A percentile compares a stretch with the other conserved stretches of the same genome.
phyloP scores from a whole-genome alignment of 2,329 filamentous ascomycete species.

The Fusarium caatingaense region DNA sequence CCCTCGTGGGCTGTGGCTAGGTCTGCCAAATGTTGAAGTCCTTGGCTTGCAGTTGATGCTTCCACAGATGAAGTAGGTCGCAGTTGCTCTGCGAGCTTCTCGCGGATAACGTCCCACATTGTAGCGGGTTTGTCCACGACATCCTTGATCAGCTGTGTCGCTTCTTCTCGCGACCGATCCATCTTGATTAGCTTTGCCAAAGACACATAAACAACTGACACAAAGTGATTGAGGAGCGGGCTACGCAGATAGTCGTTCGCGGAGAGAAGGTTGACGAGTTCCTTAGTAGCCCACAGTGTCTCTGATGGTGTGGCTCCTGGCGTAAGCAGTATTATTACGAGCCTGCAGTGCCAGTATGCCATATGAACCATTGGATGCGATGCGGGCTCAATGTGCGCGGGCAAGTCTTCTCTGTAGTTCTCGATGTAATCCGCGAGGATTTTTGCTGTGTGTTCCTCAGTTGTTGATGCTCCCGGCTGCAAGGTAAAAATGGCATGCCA shows the following conservation, averaged over 20 bases:
- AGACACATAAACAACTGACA: conserved; percentile 68
- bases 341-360: conserved; percentile 76
- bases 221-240: conserved; percentile 76
- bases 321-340: conserved; percentile 71
- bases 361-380: conserved; percentile 70
- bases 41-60: conserved; percentile 59
- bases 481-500: conserved; percentile 54
- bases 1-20: conserved; percentile 60
- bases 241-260: conserved; percentile 65
- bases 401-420: conserved; percentile 73
- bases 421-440: conserved; percentile 60
- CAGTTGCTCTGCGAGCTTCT: conserved; percentile 53
- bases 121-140: conserved; percentile 65
- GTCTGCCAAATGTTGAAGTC: conserved; percentile 71
- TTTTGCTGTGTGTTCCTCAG: conserved; percentile 50
- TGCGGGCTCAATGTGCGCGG: conserved; percentile 64
- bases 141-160: conserved; percentile 64
- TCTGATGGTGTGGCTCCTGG: conserved; percentile 66
- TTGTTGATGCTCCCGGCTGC: conserved; percentile 50
- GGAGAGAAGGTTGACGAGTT: conserved; percentile 69
- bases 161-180: conserved; percentile 67
- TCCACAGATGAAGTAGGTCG: conserved; percentile 54
- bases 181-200: conserved; percentile 69
- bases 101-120: conserved; percentile 68
- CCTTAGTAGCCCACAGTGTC: conserved; percentile 69